Base-by-base conservation (phyloP, 2,329 filamentous ascomycete species). In the Beauveria caledonica region DNA sequence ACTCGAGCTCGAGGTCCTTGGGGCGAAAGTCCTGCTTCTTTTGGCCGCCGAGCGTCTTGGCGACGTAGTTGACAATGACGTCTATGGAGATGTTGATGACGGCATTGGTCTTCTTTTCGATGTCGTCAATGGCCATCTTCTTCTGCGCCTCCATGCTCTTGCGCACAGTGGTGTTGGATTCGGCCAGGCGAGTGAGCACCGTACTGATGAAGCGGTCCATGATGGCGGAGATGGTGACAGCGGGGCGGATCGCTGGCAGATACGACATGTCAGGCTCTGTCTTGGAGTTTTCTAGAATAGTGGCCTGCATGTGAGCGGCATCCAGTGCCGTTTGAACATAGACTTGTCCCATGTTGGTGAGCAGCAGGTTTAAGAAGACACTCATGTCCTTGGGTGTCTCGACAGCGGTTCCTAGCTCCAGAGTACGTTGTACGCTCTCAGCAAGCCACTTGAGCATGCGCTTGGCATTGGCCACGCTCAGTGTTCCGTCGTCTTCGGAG, bases 381-480 rank as follows among this genome's bases (percentile, higher is more conserved):
- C 88, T 89, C 60, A 97, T 90, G 72, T 99, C 94, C 72, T 96
- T 97, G 17, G 94, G 91, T 5, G 92, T 97, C 67, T 99, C 94
- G 61, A 83, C 88, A 56, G 87, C 86, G 25, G 90, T 88, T 25
- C 90, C 92, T n/a, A 99, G 80, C 72, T 99, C 94, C 10, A 99
- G 80, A 0, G 92, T 91, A 64, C 94, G 83, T 44, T 94, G 89
- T 25, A 99, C 93, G 63, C 90, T 92, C 77, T 99, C 94, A 2
- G 94, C 94, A 45, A 99, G 78, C 94, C 94, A 99, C 71, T 90
- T 95, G 62, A 99, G 82, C 92, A 99, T 99, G 61, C 94, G 85
- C 76, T 97, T 97, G n/a, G 92, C 90, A 71, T 89, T 92, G n/a
- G 85, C 80, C 5, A 95, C 79, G 66, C 87, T 93, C 27, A 97